Base-by-base conservation (phyloP, 257 asterid genomes). In the Przewalskia tangutica region DNA sequence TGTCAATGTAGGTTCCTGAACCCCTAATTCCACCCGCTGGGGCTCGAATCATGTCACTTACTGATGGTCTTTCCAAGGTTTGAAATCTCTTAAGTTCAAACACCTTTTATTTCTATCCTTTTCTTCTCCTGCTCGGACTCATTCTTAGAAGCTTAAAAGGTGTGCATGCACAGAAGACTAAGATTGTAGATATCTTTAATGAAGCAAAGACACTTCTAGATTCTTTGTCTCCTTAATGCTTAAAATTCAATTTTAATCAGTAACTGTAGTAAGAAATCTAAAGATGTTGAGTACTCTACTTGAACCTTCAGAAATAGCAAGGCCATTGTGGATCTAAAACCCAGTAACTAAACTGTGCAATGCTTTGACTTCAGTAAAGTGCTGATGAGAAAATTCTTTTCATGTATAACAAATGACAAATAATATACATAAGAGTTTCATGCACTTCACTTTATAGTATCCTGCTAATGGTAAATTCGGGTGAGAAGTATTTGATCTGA, bases 21-120 rank as follows among this genome's bases (percentile, higher is more conserved):
- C 94, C 97, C 85, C 92, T 93, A 70, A 96, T 96, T 86, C 97
- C 98, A 86, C 95, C 99, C 73, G 86, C 95, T 84, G 98, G 98
- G 88, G 99, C 99, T 83, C 98, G 99, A 79, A 94, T 96, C 77
- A 96, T 94, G 98, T 96, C 99, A 80, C 99, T 96, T 84, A 93
- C 97, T 81, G 98, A 96, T 90, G 99, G 98, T 84, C 89, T 94
- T 83, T 94, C 98, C 83, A 96, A 96, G 99, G 99, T 95, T 85
- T 78, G 80, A 36, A 27, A 27, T 51, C 27, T 75, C 70, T 75
- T 84, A 56, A 84, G 18, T 81, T 82, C 86, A 59, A 65, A 55
- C 73, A 68, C 82, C 70, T 77, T 79, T 59, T 84, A 40, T 20
- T 50, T 51, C 32, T 54, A 8, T 55, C 54, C 63, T 62, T 55